Conservation (phyloP, 306 rosid genomes). For the Trifolium fragiferum region DNA sequence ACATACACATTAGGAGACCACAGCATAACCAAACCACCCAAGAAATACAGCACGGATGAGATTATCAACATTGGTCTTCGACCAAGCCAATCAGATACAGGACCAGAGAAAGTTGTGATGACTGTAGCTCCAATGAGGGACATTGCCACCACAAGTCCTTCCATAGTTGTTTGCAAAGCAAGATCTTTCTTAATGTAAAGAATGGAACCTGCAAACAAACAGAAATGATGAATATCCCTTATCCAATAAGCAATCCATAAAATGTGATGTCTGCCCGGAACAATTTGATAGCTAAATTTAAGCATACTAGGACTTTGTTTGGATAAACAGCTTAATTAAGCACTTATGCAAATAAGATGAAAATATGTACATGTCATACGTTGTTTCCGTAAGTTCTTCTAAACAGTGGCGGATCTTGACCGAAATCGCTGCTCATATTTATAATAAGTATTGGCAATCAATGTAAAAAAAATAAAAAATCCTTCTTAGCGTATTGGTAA, state of each 20-base stretch:
- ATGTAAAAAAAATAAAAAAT: too few relatives aligned
- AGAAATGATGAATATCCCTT: background rate
- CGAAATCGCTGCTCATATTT: too few relatives aligned
- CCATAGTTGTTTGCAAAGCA: conserved; percentile 50
- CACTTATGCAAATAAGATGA: background rate
- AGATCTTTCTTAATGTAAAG: conserved; percentile 70
- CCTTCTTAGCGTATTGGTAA: too few relatives aligned
- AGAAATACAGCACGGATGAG: conserved; percentile 69
- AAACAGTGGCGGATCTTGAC: too few relatives aligned
- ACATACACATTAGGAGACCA: conserved; percentile 86
- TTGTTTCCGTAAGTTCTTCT: too few relatives aligned
- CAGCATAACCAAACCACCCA: conserved; percentile 72
- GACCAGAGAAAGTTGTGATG: conserved; percentile 75
- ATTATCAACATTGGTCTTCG: conserved; percentile 74
- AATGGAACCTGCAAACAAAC: conserved; percentile 62
- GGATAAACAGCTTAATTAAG: background rate
- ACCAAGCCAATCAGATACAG: conserved; percentile 69
- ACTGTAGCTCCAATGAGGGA: conserved; percentile 80
- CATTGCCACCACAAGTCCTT: conserved; percentile 90
- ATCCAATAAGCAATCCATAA: background rate
- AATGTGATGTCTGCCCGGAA: background rate
- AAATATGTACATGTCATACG: background rate
- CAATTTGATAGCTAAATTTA: background rate
- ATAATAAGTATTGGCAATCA: too few relatives aligned
- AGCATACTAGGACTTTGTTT: background rate